Percentiles rank a stretch among this genome's conserved stretches.
Evolutionary conservation across 2,329 filamentous ascomycete species (phyloP).

Genomic region (Aspergillus calidoustus): DNA sequence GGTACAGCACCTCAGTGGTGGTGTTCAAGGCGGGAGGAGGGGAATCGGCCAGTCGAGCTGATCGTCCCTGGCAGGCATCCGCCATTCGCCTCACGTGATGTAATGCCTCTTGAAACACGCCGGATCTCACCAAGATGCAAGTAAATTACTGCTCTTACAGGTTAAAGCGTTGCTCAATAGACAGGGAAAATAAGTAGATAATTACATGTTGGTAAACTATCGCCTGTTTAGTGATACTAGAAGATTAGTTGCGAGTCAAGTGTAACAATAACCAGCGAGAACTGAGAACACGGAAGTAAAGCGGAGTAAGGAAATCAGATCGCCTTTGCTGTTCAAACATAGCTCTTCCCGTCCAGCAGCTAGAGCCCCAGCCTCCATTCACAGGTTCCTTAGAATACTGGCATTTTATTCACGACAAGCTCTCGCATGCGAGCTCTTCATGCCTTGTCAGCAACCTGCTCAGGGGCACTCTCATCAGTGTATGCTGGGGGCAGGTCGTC

Average conservation of each 20-base stretch:
- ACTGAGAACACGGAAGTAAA: constrained; percentile 2
- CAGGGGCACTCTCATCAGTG: constrained; percentile 31
- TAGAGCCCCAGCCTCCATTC: constrained; percentile 7
- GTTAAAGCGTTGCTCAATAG: not conserved
- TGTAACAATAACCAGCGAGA: constrained; percentile 2
- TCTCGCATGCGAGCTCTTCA: constrained; percentile 21
- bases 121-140: not conserved
- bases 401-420: not conserved
- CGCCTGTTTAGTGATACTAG: not conserved
- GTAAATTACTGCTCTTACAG: not conserved
- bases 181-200: not conserved
- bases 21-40: constrained; percentile 14
- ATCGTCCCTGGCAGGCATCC: constrained; percentile 23
- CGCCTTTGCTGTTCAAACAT: constrained; percentile 1
- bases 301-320: constrained; percentile 5
- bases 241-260: not conserved
- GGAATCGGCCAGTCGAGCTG: constrained; percentile 16
- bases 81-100: constrained; percentile 22
- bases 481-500: constrained; percentile 45
- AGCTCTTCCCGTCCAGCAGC: constrained; percentile 15
- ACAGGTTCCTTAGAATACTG: not conserved
- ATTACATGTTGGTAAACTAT: not conserved
- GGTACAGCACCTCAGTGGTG: constrained; percentile 14
- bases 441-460: constrained; percentile 36
- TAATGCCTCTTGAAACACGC: constrained; percentile 6